These are phyloP conservation scores for Skeletonema marinoi DNA, from an alignment of 108 stramenopile species.

Conservation along the genomic window DNA sequence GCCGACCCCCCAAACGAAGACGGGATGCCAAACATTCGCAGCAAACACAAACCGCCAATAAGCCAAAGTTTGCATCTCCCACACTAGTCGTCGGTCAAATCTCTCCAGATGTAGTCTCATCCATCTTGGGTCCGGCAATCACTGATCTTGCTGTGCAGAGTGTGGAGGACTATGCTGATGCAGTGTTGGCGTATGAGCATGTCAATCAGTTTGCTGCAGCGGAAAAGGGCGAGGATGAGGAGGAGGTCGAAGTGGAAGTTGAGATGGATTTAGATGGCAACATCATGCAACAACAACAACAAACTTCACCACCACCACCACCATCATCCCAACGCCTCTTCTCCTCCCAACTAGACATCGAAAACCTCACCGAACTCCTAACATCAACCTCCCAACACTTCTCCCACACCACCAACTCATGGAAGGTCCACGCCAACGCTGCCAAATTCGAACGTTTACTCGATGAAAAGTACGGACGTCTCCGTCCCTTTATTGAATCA, in stretches of 20 bases:
- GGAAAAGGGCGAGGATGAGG: slow-evolving; percentile 3
- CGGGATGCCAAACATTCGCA: neutral
- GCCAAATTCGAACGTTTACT: slow-evolving; percentile 86
- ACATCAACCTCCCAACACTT: slow-evolving; percentile 64
- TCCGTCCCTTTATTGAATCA: slow-evolving; percentile 77
- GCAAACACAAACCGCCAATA: slow-evolving; percentile 3
- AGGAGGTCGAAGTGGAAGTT: slow-evolving; percentile 1
- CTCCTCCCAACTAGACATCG: slow-evolving; percentile 53
- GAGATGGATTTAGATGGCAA: slow-evolving; percentile 27
- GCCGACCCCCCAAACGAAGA: slow-evolving; percentile 18
- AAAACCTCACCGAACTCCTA: slow-evolving; percentile 60
- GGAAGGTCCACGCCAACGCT: slow-evolving; percentile 77
- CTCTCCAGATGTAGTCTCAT: slow-evolving; percentile 66
- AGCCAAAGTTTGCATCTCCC: slow-evolving; percentile 48
- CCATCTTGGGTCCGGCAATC: slow-evolving; percentile 58
- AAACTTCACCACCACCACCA: slow-evolving; percentile 18
- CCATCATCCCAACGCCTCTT: slow-evolving; percentile 25
- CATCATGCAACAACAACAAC: slow-evolving; percentile 8
- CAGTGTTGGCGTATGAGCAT: slow-evolving; percentile 34
- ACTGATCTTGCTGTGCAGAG: slow-evolving; percentile 43
- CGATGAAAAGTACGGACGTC: slow-evolving; percentile 84
- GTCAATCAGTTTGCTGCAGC: neutral
- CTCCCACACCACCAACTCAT: slow-evolving; percentile 46
- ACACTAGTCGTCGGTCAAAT: slow-evolving; percentile 65
- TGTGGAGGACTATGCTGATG: slow-evolving; percentile 64